Base-by-base conservation (phyloP, 2,329 filamentous ascomycete genomes). In the Xylogone sp. region DNA sequence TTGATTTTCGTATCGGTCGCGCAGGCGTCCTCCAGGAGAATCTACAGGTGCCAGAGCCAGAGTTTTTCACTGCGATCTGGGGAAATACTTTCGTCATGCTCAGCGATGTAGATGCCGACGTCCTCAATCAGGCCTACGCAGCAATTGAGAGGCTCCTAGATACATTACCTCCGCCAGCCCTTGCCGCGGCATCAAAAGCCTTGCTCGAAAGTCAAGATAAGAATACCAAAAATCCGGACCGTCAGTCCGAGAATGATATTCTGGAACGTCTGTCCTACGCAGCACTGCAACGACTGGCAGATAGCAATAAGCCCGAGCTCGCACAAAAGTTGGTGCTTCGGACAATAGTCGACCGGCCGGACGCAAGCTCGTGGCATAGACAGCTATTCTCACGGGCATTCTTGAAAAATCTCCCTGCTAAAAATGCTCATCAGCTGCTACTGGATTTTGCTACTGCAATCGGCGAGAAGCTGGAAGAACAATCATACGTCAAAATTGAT, bases 351-450 rank as follows among this genome's bases (percentile, higher is more conserved):
- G 53, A 66, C 13, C 59, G 57, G n/a, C 66, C 69, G 5, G 61
- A 67, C 16, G 62, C 70, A 31, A 73, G 69, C 56, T 71, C 72
- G 0, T 74, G 72, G 71, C 71, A 74, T 57, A 64, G 71, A 3
- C 51, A 58, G 31, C 49, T 73, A 2, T 55, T 74, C 2, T 63
- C 62, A 3, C 29, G 46, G 8, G 55, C 56, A 1, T 65, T 71
- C n/a, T 53, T 74, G 20, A 60, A 61, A 2, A 53, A 63, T 3
- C 58, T 74, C 1, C 54, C 70, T 0, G 59, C 65, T 9, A 56
- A 60, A 4, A 49, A 66, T 10, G 65, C 69, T 1, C 52, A 60
- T 12, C 46, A 48, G 3, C 64, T 69, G 46, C 49, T 72, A 4
- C 34, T 50, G 2, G 46, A 49, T 1, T 65, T 73, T 51, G 59